Evolutionary conservation across 1,284 basidiomycete genomes (phyloP), one percentile per base, ranked within the genome.

Genomic region (Phaffia rhodozyma): DNA sequence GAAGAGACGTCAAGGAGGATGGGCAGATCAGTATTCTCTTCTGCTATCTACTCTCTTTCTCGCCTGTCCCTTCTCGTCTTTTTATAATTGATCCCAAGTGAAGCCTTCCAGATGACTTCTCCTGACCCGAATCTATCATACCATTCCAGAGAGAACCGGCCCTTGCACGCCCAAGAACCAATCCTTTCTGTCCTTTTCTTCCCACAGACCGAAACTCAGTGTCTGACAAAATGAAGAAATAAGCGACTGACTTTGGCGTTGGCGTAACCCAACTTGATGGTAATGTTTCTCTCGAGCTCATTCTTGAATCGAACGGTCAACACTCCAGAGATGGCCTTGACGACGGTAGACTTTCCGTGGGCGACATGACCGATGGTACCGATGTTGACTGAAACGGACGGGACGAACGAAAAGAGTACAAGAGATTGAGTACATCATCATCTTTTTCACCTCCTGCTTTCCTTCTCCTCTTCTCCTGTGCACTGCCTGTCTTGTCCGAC

Each of bases 301-400:
- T 97, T 97, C 82, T 98, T 98, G 80, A 98, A 98, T 71, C 94
- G 84, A 65, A 98, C 94, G 34, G 94, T 98, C 84, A 90, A 88
- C 18, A 97, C 94, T n/a, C 94, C 94, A 21, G 94, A 97, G 76
- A 98, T 97, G 57, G 94, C 94, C 78, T 97, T 94, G 68, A 97
- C 96, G 60, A 97, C 94, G 9, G 94, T 97, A 60, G 92, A 97
- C 80, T 98, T 97, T 72, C 94, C 94, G 82, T 98, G 94, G 34
- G 91, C 90, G 82, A 94, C 91, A 82, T 96, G 91, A 61, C 91
- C 91, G 72, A 96, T 96, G 47, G 91, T 96, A 71, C 71, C 74
- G 67, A 75, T 75, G 68, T 76, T 77, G 70, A 77, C 63, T 65
- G 52, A 3, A 55, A 32, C 5, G 25, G 20, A 75, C 73, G 75